A percentile compares a stretch with the other conserved stretches of the same genome.
Evolutionary conservation across 345 rosid species (phyloP).

Genomic region (Moricandia arvensis): DNA sequence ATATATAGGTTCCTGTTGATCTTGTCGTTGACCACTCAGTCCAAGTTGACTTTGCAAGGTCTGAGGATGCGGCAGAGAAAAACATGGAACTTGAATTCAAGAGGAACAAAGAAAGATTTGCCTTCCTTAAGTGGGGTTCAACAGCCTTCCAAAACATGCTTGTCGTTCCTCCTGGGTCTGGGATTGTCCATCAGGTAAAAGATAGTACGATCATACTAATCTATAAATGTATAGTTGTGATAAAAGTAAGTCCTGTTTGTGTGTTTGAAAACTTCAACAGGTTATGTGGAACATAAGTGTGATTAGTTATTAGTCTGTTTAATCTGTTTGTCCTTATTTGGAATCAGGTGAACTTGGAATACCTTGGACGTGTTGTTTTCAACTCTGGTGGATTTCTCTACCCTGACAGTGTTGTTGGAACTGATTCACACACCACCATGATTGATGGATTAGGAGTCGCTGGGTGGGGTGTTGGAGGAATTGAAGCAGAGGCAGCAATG

Average conservation of each 20-base stretch:
- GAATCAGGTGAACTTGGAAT: constrained; percentile 80
- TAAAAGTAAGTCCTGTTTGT: background rate
- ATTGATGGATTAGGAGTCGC: constrained; percentile 90
- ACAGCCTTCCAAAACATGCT: constrained; percentile 70
- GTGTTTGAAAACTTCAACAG: background rate
- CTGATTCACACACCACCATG: constrained; percentile 94
- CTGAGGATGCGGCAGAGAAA: constrained; percentile 66
- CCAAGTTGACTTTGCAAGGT: constrained; percentile 77
- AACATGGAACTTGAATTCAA: constrained; percentile 75
- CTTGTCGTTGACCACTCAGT: constrained; percentile 88
- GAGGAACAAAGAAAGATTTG: constrained; percentile 65
- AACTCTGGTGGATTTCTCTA: constrained; percentile 66
- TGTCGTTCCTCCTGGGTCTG: constrained; percentile 74
- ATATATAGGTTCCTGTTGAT: constrained; percentile 77
- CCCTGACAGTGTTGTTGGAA: constrained; percentile 91
- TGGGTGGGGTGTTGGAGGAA: constrained; percentile 97
- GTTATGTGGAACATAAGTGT: background rate
- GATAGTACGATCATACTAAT: background rate
- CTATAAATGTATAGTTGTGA: background rate
- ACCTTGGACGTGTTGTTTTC: constrained; percentile 83
- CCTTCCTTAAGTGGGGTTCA: constrained; percentile 73
- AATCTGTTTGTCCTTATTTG: constrained; percentile 18
- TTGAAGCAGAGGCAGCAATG: constrained; percentile 90
- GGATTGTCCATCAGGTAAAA: constrained; percentile 76
- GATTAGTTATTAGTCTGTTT: background rate